phyloP scores from a whole-genome alignment of 177 flowering plant genomes.

The Vitis hybrid region DNA sequence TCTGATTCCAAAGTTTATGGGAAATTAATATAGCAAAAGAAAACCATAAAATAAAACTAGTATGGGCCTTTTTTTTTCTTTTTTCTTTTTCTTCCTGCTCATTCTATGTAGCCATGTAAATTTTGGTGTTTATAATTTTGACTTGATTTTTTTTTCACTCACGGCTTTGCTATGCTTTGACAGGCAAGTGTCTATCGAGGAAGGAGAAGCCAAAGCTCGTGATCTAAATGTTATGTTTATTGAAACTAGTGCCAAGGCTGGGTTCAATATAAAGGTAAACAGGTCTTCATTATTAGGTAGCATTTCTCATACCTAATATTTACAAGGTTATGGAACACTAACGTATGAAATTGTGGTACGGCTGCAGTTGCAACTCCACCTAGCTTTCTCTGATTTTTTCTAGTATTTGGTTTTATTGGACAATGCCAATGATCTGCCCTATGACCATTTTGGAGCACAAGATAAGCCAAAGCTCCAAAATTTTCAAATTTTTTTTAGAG shows the following conservation, averaged over 20 bases:
- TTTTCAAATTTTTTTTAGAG: background rate
- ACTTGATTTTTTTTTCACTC: background rate
- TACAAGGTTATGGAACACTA: background rate
- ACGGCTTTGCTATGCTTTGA: background rate
- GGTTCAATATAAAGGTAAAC: constrained; percentile 76
- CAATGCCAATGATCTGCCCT: background rate
- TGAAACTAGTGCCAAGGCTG: constrained; percentile 86
- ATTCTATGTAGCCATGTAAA: too few relatives aligned
- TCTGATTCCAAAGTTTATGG: too few relatives aligned
- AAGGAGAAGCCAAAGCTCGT: constrained; percentile 77
- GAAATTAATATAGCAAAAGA: background rate
- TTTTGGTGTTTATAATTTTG: background rate
- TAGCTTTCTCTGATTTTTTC: background rate
- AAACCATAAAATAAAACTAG: background rate
- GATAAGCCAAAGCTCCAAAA: background rate
- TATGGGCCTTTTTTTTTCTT: too few relatives aligned
- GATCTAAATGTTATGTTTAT: constrained; percentile 78
- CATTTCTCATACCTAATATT: background rate
- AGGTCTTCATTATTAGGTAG: background rate
- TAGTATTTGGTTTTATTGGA: background rate
- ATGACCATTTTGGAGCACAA: background rate
- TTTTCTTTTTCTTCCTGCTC: too few relatives aligned
- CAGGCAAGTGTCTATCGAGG: constrained; percentile 87
- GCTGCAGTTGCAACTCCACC: too few relatives aligned
- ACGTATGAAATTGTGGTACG: background rate